Evolutionary conservation across 768 basidiomycete genomes (phyloP).

Genomic region (Roridomyces roridus): DNA sequence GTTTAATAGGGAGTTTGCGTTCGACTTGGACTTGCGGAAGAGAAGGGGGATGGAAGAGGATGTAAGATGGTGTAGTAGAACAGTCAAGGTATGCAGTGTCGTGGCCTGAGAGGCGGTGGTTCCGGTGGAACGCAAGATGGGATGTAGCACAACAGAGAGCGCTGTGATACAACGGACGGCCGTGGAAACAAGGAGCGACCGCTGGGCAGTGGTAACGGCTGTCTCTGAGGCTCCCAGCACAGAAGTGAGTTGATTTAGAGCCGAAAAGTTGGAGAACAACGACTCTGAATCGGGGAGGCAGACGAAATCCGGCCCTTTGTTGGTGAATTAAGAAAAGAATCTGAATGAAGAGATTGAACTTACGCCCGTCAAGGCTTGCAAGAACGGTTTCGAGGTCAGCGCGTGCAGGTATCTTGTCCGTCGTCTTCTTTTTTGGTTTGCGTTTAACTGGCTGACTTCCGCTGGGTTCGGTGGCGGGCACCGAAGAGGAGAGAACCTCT

Average conservation of each 20-base stretch:
- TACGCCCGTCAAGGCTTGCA: slow-evolving; percentile 24
- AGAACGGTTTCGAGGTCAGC: slow-evolving; percentile 25
- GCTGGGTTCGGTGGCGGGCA: slow-evolving; percentile 7
- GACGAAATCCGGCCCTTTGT: slow-evolving; percentile 10
- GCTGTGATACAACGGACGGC: slow-evolving; percentile 38
- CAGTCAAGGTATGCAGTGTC: slow-evolving; percentile 10
- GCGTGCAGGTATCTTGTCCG: slow-evolving; percentile 8
- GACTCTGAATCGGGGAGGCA: slow-evolving; percentile 14
- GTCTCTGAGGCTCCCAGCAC: slow-evolving; percentile 25
- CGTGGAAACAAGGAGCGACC: slow-evolving; percentile 33
- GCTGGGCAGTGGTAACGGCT: slow-evolving; percentile 16
- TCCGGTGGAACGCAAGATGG: slow-evolving; percentile 33
- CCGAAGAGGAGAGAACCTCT: slow-evolving; percentile 29
- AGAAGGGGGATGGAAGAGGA: slow-evolving; percentile 13
- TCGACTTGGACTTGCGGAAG: slow-evolving; percentile 24
- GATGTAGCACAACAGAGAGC: slow-evolving; percentile 29
- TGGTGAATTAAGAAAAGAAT: neutral
- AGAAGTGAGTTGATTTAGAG: slow-evolving; percentile 35
- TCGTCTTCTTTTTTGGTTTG: slow-evolving; percentile 26
- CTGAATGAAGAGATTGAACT: neutral
- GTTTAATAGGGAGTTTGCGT: slow-evolving; percentile 12
- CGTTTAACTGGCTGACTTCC: slow-evolving; percentile 16
- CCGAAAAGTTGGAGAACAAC: slow-evolving; percentile 36
- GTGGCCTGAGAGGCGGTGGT: slow-evolving; percentile 22
- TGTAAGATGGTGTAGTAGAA: slow-evolving; percentile 7